Percentiles rank a stretch among this genome's conserved stretches.
phyloP scores from a whole-genome alignment of 2,329 filamentous ascomycete species.

The Fusarium phyllophilum region DNA sequence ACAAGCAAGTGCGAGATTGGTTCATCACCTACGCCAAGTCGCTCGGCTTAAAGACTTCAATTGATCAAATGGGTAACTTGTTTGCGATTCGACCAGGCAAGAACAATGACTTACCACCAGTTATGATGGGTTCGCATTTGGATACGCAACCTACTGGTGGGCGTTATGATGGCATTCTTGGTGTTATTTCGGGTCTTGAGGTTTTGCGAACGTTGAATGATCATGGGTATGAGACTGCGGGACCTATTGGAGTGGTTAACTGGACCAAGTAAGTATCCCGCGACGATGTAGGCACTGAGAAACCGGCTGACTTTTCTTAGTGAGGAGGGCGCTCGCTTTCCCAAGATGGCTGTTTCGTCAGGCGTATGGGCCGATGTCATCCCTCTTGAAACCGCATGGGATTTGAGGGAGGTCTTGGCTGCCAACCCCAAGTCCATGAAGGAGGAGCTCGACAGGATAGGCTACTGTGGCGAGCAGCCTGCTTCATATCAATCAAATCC shows the following conservation, averaged over 20 bases:
- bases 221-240: background rate
- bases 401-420: background rate
- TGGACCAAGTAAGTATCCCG: background rate
- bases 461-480: background rate
- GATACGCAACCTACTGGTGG: conserved; percentile 9
- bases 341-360: conserved; percentile 6
- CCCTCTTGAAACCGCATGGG: background rate
- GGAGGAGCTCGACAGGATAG: conserved; percentile 4
- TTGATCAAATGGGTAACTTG: conserved; percentile 6
- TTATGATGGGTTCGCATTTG: conserved; percentile 8
- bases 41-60: background rate
- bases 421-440: conserved; percentile 2
- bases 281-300: accelerated
- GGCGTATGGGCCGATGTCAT: conserved; percentile 3
- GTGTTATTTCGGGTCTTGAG: background rate
- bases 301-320: background rate
- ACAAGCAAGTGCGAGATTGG: conserved; percentile 14
- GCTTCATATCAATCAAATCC: conserved; percentile 1
- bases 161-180: background rate
- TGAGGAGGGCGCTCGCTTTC: conserved; percentile 5
- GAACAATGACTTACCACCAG: background rate
- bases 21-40: conserved; percentile 11
- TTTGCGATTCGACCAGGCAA: background rate
- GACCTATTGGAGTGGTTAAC: background rate
- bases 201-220: conserved; percentile 1